Evolutionary conservation across 345 rosid genomes (phyloP), one percentile per base, ranked within the genome.

Genomic region (Turritis glabra): DNA sequence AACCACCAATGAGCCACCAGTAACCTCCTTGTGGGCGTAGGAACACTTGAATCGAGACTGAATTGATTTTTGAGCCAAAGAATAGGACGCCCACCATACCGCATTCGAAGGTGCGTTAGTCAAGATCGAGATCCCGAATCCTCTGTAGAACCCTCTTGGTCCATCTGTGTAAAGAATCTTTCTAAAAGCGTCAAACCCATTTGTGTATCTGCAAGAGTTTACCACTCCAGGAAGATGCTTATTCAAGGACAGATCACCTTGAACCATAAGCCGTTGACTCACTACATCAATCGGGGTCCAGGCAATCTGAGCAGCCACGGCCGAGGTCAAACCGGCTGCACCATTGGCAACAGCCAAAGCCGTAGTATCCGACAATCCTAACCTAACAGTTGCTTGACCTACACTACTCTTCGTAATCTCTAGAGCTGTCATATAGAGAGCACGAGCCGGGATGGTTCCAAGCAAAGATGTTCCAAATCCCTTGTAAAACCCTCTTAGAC

Each of bases 211-310:
- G 30, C 76, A 71, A 73, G 77, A 82, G 7, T 71, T 64, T 2
- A 72, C 32, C 15, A 74, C 82, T 53, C 80, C 77, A 11, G 80
- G 48, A 40, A 83, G 53, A 15, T 80, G 67, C 50, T 51, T 78
- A 19, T 71, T 85, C 69, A 76, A 9, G 32, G 76, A 67, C 18
- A 38, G 19, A 52, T 66, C 81, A 21, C 88, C 92, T 77, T 89
- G 98, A 74, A 91, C 91, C 97, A 91, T 93, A 15, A 91, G 96
- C 63, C 97, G 87, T 74, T 93, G 96, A 81, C 96, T 91, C 75
- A 93, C 92, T 3, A 93, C 94, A 77, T 93, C 96, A 41, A 93
- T 74, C 5, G 97, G 98, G 8, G 96, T 93, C 97, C 97, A 93
- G 65, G 91, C 83, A 13, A 89, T 62, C 80, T 91, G 97, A 5